A percentile compares a stretch with the other conserved stretches of the same genome.
Evolutionary conservation across 768 basidiomycete species (phyloP).

Genomic region (Cyclocybe cylindracea): DNA sequence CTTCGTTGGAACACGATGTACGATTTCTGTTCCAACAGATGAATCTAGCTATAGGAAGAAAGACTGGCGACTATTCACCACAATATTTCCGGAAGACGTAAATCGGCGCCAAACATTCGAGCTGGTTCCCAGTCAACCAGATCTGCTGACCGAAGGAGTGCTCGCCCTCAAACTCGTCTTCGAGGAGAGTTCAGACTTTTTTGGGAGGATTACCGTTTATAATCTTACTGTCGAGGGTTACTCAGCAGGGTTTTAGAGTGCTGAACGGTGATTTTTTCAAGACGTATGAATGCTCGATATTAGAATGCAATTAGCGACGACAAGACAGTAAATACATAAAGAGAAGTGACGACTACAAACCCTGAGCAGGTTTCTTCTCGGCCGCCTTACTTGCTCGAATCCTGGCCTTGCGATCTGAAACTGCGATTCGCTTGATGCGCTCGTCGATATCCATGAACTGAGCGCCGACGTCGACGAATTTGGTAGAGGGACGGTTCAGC

Average conservation of each 20-base stretch:
- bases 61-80: conserved; percentile 52
- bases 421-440: conserved; percentile 47
- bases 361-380: conserved; percentile 20
- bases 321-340: not conserved
- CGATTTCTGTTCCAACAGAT: conserved; percentile 40
- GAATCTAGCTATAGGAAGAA: conserved; percentile 21
- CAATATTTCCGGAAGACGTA: conserved; percentile 78
- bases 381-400: conserved; percentile 23
- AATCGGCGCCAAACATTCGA: conserved; percentile 74
- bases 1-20: conserved; percentile 74
- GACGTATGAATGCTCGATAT: conserved; percentile 1
- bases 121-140: conserved; percentile 31
- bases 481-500: conserved; percentile 53
- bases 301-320: conserved; percentile 9
- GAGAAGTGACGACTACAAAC: conserved; percentile 1
- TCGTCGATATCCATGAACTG: conserved; percentile 65
- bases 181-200: conserved; percentile 83
- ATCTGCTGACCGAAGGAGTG: conserved; percentile 31
- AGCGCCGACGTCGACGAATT: conserved; percentile 75
- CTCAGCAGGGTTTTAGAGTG: conserved; percentile 2
- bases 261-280: not conserved
- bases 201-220: conserved; percentile 78
- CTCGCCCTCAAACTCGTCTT: conserved; percentile 66
- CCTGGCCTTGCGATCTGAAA: conserved; percentile 47
- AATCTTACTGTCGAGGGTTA: conserved; percentile 50